A percentile compares a stretch with the other conserved stretches of the same genome.
Evolutionary conservation across 83 land plant species (phyloP).

Genomic region (Picea abies): DNA sequence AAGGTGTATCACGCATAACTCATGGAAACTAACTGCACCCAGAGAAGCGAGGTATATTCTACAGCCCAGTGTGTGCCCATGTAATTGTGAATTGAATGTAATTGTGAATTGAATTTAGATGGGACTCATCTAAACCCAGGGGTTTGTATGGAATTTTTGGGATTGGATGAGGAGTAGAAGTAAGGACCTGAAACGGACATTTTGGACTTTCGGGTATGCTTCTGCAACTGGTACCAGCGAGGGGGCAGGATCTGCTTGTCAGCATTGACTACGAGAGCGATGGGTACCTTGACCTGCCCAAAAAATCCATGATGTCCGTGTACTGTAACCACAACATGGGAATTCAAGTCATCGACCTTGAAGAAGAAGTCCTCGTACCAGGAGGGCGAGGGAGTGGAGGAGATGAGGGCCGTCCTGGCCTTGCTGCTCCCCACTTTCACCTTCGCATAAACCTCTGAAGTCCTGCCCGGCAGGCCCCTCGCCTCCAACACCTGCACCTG

Average conservation of each 20-base stretch:
- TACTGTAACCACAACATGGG: background rate
- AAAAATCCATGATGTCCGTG: background rate
- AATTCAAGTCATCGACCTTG: conserved; percentile 13
- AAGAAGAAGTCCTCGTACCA: conserved; percentile 9
- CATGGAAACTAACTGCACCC: too few relatives aligned
- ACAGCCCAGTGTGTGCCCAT: too few relatives aligned
- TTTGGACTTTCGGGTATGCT: background rate
- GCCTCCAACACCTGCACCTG: conserved; percentile 12
- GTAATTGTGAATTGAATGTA: too few relatives aligned
- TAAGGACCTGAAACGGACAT: background rate
- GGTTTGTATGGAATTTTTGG: too few relatives aligned
- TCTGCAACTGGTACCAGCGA: background rate
- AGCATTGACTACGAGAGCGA: background rate
- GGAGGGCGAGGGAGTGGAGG: background rate
- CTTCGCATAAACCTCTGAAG: background rate
- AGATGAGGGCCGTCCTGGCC: background rate
- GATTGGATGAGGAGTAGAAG: background rate
- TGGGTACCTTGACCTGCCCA: conserved; percentile 4
- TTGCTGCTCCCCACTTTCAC: background rate
- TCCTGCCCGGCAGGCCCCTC: background rate
- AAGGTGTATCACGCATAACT: too few relatives aligned
- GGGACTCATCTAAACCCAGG: too few relatives aligned
- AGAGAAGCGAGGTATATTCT: too few relatives aligned
- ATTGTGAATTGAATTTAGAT: too few relatives aligned
- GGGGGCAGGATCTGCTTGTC: background rate